Conservation (phyloP, 2,329 filamentous ascomycete genomes). For the Epichloe aotearoae region DNA sequence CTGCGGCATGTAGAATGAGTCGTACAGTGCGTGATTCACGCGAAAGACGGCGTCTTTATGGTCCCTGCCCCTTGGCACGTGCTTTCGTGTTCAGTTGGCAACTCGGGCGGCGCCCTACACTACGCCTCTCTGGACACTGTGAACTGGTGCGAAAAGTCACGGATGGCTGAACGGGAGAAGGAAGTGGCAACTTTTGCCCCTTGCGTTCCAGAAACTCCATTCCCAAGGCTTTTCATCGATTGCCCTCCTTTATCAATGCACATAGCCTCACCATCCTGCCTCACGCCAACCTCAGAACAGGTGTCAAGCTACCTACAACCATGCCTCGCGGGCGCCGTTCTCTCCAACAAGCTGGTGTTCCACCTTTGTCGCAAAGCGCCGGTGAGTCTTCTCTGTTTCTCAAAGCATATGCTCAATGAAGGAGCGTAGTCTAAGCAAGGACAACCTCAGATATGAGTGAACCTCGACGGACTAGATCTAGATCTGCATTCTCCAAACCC, state of each 20-base stretch:
- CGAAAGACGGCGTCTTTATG: conserved; percentile 6
- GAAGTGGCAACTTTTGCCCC: conserved; percentile 14
- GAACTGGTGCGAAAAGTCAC: conserved; percentile 13
- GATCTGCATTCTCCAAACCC: background rate
- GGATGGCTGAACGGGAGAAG: background rate
- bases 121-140: conserved; percentile 15
- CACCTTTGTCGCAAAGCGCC: background rate
- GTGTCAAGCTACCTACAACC: background rate
- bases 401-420: background rate
- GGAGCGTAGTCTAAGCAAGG: background rate
- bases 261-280: background rate
- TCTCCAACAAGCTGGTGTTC: conserved; percentile 5
- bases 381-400: background rate
- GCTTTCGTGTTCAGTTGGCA: conserved; percentile 21
- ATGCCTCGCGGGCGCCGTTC: conserved; percentile 21
- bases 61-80: conserved; percentile 12
- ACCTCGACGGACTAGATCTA: conserved; percentile 2
- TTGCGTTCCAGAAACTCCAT: background rate
- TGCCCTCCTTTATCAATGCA: background rate
- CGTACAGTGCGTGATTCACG: background rate
- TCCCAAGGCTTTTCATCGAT: background rate
- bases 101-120: conserved; percentile 8
- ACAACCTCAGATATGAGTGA: background rate
- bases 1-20: background rate
- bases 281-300: background rate